Base-by-base conservation (phyloP, 2,329 filamentous ascomycete species). In the Nemania bipapillata region DNA sequence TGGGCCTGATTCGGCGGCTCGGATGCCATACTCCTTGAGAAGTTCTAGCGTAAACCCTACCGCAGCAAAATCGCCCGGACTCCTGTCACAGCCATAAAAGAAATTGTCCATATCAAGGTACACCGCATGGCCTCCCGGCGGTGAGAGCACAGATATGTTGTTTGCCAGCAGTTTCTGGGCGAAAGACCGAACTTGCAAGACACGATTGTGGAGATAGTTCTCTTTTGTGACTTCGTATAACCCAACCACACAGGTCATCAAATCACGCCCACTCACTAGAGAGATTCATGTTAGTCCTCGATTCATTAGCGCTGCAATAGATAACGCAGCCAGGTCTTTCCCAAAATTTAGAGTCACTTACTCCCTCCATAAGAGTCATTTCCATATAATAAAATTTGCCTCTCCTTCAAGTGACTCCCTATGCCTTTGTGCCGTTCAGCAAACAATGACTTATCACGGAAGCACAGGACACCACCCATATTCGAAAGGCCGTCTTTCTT, bases 401-500 rank as follows among this genome's bases (percentile, higher is more conserved):
- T 55, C 52, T 74, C 66, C 54, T 72, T 72, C 9, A 74, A 11
- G 20, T 28, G 45, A 40, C 54, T 17, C 4, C 70, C 72, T n/a
- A 74, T 73, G 11, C 67, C 69, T 37, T 63, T 40, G 49, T 74
- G 73, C 37, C 47, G 60, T 37, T 37, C 60, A 5, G 67, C 58
- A 47, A 74, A 72, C 42, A 70, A 40, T 5, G 61, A 42, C 37
- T 68, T 20, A 50, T 73, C 71, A 7, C 62, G 58, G 11, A 74
- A 70, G 47, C 71, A 64, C 12, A 74, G 50, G 12, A 65, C 66
- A 11, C 74, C 74, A 2, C 74, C 73, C 71, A 76, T 74, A 26
- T 73, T 76, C 1, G 66, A 69, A 32, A 75, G 72, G 15, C 72
- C 72, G 24, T 76, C 75, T 52, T 77, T 75, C 62, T 76, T 75